These are phyloP conservation scores for sunflower (Helianthus annuus) DNA, from an alignment of 129 eudicot genomes.

Conservation along the genomic window HanXRQr2.0-SUNRISE NC_035435.2:81015912-81016411, in stretches of 20 bases:
- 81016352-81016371: too few relatives aligned
- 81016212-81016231: neutral
- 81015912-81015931: slow-evolving; percentile 15
- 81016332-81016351: neutral
- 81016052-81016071: slow-evolving; percentile 91
- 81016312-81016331: neutral
- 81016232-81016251: neutral
- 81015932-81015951: slow-evolving; percentile 40
- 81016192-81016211: neutral
- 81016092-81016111: slow-evolving; percentile 70
- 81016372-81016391: too few relatives aligned
- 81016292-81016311: neutral
- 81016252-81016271: neutral
- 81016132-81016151: neutral
- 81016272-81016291: neutral
- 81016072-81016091: slow-evolving; percentile 86
- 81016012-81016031: slow-evolving; percentile 73
- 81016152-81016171: neutral
- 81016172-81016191: neutral
- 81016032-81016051: slow-evolving; percentile 86
- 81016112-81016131: slow-evolving; percentile 4
- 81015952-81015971: slow-evolving; percentile 53
- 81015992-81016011: slow-evolving; percentile 61
- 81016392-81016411: too few relatives aligned
- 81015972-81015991: slow-evolving; percentile 65